Conservation (phyloP, 1,284 basidiomycete genomes). For the Apiotrichum porosum region DNA sequence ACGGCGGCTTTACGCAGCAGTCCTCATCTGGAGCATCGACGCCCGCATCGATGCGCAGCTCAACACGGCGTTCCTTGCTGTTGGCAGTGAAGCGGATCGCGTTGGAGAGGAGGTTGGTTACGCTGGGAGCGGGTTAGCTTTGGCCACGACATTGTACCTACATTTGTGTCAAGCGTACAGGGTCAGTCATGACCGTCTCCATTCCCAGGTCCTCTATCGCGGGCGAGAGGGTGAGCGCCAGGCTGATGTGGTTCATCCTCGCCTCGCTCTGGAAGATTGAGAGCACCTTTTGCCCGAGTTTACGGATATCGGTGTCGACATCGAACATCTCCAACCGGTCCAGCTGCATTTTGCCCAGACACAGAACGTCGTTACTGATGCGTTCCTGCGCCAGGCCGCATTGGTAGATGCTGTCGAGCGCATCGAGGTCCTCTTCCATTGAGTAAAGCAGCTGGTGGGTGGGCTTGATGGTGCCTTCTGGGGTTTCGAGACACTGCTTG, state of each 20-base stretch:
- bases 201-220: slow-evolving; percentile 7
- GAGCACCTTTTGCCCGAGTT: slow-evolving; percentile 28
- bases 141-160: not conserved
- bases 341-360: slow-evolving; percentile 44
- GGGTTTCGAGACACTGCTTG: not conserved
- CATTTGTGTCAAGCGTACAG: slow-evolving; percentile 28
- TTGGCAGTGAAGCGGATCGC: slow-evolving; percentile 22
- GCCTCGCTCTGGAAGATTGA: slow-evolving; percentile 41
- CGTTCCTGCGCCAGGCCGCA: slow-evolving; percentile 43
- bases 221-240: slow-evolving; percentile 4
- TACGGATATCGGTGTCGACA: slow-evolving; percentile 31
- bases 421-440: slow-evolving; percentile 18
- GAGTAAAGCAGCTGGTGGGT: slow-evolving; percentile 14
- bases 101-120: slow-evolving; percentile 32
- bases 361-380: slow-evolving; percentile 46
- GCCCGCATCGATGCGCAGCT: slow-evolving; percentile 19
- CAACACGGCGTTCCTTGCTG: slow-evolving; percentile 1
- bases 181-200: slow-evolving; percentile 22
- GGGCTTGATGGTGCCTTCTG: slow-evolving; percentile 1
- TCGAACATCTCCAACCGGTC: slow-evolving; percentile 18
- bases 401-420: slow-evolving; percentile 22
- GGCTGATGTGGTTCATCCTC: slow-evolving; percentile 34
- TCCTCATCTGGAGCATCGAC: slow-evolving; percentile 13
- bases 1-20: slow-evolving; percentile 13
- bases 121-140: not conserved